Conservation (phyloP, 1,284 basidiomycete genomes). For the Irpex lacteus region DNA sequence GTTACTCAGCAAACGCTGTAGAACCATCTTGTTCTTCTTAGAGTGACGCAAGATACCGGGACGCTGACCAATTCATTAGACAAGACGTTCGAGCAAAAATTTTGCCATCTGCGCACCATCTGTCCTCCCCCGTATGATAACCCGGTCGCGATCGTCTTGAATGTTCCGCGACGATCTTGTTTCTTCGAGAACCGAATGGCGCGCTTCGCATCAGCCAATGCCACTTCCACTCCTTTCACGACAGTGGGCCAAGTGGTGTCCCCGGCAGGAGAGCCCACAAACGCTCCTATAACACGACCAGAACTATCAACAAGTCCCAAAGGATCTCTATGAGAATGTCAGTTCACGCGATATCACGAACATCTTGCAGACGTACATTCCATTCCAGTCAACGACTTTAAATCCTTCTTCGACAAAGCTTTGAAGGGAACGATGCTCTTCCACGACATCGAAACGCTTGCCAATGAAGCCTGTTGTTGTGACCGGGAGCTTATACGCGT, state of each 20-base stretch:
- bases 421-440: neutral
- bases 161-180: neutral
- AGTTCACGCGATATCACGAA: neutral
- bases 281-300: neutral
- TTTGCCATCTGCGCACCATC: neutral
- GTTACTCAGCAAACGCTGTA: neutral
- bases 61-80: neutral
- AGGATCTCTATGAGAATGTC: neutral
- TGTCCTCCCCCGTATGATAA: neutral
- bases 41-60: neutral
- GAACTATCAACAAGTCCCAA: neutral
- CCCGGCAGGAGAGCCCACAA: neutral
- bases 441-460: neutral
- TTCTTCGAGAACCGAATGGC: neutral
- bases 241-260: neutral
- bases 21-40: neutral
- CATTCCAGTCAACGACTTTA: neutral
- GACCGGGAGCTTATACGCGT: neutral
- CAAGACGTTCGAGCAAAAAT: neutral
- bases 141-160: neutral
- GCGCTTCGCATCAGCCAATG: neutral
- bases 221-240: neutral
- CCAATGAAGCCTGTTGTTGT: neutral
- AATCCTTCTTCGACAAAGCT: neutral
- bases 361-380: neutral